Base-by-base conservation (phyloP, 768 basidiomycete species). In the Boletus speciosus region DNA sequence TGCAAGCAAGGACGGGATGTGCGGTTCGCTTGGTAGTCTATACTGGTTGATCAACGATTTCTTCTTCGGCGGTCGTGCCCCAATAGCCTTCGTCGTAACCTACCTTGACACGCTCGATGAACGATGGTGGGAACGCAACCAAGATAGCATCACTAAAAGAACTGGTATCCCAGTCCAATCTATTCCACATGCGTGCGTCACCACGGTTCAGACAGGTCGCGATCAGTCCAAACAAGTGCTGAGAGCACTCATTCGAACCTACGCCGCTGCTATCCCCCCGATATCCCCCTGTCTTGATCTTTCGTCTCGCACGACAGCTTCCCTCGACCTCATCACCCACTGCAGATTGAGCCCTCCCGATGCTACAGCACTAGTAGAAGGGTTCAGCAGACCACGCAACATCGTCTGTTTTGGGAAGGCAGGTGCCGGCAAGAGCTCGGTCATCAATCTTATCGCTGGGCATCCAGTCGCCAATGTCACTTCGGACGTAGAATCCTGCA, bases 381-480 rank as follows among this genome's bases (percentile, higher is more conserved):
- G 9, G 29, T 29, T 29, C 29, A 9, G 8, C 7, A 15, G 12
- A 15, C 39, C 39, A 3, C 39, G 14, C 32, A 73, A 74, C 39
- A 49, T 73, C 21, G 56, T 76, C 19, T 27, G 75, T 14, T 74
- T 76, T 38, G 74, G 74, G 1, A 69, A 74, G 44, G 11, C 47
- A 7, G 35, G 47, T 2, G 27, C 11, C 11, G 67, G 66, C 3
- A 74, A 74, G 48, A 69, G 70, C 49, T 70, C 71, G 0, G 56
- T 74, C n/a, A 52, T 52, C 36, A 51, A 52, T 19, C 51, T 52
- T 11, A 31, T 52, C 0, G 35, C 36, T 12, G 47, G 21, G 5
- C 1, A 3, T 31, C 19, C 36, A 9, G 16, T 32, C 4, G 51
- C 47, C 3, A 2, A 19, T 14, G 36, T 52, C 36, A 32, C 19